Conservation (phyloP, 306 rosid species). For the Fagus sylvatica region DNA sequence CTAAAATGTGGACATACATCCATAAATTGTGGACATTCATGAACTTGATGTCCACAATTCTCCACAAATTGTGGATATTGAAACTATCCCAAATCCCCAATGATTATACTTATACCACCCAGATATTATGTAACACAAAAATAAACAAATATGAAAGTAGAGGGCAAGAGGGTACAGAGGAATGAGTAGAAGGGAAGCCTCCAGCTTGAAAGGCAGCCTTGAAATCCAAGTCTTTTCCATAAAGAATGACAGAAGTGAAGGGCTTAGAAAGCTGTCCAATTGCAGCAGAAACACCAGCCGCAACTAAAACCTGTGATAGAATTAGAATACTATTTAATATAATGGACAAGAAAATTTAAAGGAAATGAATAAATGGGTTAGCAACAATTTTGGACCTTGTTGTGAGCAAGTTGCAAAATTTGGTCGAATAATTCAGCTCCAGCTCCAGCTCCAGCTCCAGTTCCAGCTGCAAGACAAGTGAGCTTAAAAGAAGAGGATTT, state of each 20-base stretch:
- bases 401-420: constrained; percentile 57
- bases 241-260: constrained; percentile 56
- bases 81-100: neutral
- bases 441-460: no score
- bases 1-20: no score
- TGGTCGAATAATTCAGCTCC: constrained; percentile 47
- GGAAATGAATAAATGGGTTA: neutral
- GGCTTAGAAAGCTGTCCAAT: constrained; percentile 91
- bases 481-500: constrained; percentile 31
- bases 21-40: no score
- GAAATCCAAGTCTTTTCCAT: constrained; percentile 72
- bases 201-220: constrained; percentile 65
- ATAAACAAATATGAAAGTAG: neutral
- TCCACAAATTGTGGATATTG: no score
- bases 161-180: constrained; percentile 60
- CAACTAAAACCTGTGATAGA: constrained; percentile 60
- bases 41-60: no score
- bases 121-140: neutral
- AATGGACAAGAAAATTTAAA: constrained; percentile 12
- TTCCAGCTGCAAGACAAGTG: constrained; percentile 20
- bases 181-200: constrained; percentile 93
- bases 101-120: neutral
- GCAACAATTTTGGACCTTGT: constrained; percentile 54
- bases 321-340: neutral
- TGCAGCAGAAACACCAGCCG: constrained; percentile 63